Percentiles rank a stretch among this genome's conserved stretches.
These are phyloP conservation scores for Neurospora sp. DNA, from an alignment of 495 filamentous ascomycete species.

Conservation along the genomic window DNA sequence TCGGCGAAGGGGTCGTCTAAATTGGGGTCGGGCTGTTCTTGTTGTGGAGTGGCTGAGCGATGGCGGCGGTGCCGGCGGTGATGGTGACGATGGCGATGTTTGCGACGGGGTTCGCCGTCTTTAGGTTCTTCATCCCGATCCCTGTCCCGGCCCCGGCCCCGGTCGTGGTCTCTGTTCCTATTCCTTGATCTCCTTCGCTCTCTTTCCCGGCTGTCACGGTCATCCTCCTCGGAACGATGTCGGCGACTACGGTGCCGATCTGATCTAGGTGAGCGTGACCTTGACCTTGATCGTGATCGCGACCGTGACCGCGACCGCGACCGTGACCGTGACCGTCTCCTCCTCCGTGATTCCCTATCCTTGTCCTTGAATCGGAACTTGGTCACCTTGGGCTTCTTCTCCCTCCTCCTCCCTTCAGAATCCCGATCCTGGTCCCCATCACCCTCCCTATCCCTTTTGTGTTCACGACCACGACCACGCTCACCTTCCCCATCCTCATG, in stretches of 20 bases:
- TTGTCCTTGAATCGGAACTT: slow-evolving; percentile 54
- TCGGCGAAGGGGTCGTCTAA: slow-evolving; percentile 39
- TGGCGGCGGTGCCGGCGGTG: slow-evolving; percentile 11
- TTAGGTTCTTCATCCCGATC: background rate
- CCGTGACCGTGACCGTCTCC: slow-evolving; percentile 10
- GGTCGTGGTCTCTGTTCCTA: background rate
- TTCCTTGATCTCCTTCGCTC: background rate
- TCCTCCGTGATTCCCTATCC: background rate
- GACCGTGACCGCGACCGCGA: slow-evolving; percentile 6
- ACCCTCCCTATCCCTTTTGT: background rate
- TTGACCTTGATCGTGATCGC: slow-evolving; percentile 5
- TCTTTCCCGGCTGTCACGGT: slow-evolving; percentile 7
- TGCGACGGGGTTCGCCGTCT: slow-evolving; percentile 1
- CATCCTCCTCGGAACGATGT: slow-evolving; percentile 28
- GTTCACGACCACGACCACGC: background rate
- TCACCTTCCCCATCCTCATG: slow-evolving; percentile 8
- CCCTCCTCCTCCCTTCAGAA: background rate
- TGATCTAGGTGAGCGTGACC: background rate
- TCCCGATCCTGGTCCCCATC: background rate
- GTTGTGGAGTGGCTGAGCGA: slow-evolving; percentile 21
- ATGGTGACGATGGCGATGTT: slow-evolving; percentile 16
- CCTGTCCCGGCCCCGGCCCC: background rate
- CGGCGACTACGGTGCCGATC: slow-evolving; percentile 1
- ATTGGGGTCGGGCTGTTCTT: slow-evolving; percentile 15
- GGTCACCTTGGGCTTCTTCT: slow-evolving; percentile 16